phyloP scores from a whole-genome alignment of 139 green algal genomes.

The Desmodesmus armatus region DNA sequence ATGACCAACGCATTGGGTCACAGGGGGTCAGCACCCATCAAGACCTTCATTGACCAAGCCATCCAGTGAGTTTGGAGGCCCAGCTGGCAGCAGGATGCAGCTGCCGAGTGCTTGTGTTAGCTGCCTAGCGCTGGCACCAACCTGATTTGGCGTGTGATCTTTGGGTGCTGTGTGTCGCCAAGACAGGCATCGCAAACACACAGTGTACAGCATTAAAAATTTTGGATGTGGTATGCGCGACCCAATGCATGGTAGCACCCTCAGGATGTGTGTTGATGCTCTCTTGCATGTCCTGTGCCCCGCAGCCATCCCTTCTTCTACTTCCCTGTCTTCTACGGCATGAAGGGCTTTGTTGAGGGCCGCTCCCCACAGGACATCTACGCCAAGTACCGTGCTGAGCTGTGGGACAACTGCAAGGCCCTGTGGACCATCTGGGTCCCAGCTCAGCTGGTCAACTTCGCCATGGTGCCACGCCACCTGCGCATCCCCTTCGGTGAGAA shows the following conservation, averaged over 20 bases:
- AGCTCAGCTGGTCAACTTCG: constrained; percentile 89
- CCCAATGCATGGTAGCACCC: too few relatives aligned
- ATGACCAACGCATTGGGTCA: constrained; percentile 82
- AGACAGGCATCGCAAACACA: too few relatives aligned
- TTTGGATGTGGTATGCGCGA: too few relatives aligned
- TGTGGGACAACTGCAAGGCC: constrained; percentile 88
- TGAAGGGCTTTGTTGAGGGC: constrained; percentile 79
- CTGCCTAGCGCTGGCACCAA: neutral
- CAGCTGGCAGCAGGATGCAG: neutral
- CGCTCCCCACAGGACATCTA: constrained; percentile 60
- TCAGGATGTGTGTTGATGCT: too few relatives aligned
- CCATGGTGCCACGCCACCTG: constrained; percentile 84
- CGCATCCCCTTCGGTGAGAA: constrained; percentile 81
- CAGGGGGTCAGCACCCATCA: constrained; percentile 74
- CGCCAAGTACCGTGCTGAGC: constrained; percentile 78
- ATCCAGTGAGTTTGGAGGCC: constrained; percentile 68
- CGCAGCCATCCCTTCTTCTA: constrained; percentile 88
- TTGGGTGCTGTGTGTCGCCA: neutral
- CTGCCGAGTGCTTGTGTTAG: neutral
- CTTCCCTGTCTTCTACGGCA: constrained; percentile 88
- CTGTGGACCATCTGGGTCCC: constrained; percentile 91
- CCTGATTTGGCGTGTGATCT: neutral
- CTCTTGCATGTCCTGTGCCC: neutral
- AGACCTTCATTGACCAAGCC: constrained; percentile 90
- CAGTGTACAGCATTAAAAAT: too few relatives aligned